Evolutionary conservation across 805 yeast species (phyloP), one percentile per base, ranked within the genome.

Genomic region (Lipomyces sp.): DNA sequence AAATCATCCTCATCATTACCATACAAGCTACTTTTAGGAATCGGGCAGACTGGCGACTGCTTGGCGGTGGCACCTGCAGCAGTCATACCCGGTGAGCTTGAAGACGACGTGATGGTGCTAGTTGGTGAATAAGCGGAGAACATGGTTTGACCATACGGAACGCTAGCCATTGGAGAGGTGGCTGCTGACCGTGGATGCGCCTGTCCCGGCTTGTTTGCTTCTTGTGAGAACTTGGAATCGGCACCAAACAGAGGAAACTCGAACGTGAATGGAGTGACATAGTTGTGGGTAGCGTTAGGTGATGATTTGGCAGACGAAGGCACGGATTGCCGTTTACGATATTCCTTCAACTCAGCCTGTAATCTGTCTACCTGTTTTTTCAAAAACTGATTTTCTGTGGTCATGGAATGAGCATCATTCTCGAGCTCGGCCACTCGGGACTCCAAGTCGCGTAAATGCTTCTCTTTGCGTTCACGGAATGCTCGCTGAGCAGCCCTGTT

Each of bases 401-500:
- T 82, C 60, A 89, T 89, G 69, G 86, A 85, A 64, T 86, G 79
- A 65, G 88, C 88, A 71, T 88, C 90, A 69, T 84, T 84, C 77
- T 95, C 97, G 71, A 94, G 82, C 71, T 80, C 77, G 60, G 82
- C 78, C 13, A 94, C 96, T 72, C 90, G 87, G 57, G 86, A 87
- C 76, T 93, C 97, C 68, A 94, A 82, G 70, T 92, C 97, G 75
- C 86, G 85, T 87, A 95, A 85, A 75, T 90, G 91, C 60, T 83
- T 83, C 77, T 94, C 98, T 77, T 94, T 94, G 67, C 98, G 85
- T 78, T 95, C 98, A 64, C 98, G 83, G 79, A 92, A 94, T 5
- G 98, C 98, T 63, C 98, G 83, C 79, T 95, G 99, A n/a, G 98
- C 98, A 2, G 98, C 98, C 73, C 98, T 84, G 77, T 95, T 94